Base-by-base conservation (phyloP, 441 rosid species). In the Dalechampia spathulata region DNA sequence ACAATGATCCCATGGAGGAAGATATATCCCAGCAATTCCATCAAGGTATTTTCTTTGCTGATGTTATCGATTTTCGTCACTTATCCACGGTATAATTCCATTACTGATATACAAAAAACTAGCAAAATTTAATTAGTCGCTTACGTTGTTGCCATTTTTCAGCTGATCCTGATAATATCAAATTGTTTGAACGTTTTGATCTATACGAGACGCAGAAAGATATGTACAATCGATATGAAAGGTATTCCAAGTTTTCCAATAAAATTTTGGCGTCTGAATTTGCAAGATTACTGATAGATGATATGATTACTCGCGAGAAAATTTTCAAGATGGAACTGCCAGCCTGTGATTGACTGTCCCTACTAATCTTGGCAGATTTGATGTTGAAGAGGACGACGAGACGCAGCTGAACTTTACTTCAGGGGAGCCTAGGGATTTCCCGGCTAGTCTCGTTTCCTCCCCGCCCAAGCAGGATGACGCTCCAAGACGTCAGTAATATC, bases 151-250 rank as follows among this genome's bases (percentile, higher is more conserved):
- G 17, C 49, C 45, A 21, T 62, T 38, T 68, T 57, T 56, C 82
- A 92, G 99, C 81, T 68, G 83, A 83, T 73, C 83, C 77, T 11
- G 87, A 79, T 0, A 76, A 83, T 57, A 92, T 92, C 68, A 92
- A 90, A 54, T 69, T 92, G 67, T 65, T 55, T 21, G 96, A 85
- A 52, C 72, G 61, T 63, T 81, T 78, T 71, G 83, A 81, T 73
- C 73, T 75, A 14, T 82, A 44, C 60, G 88, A 82, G 77, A 50
- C 73, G 14, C 63, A 72, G 49, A 64, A 68, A 40, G 76, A 79
- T 27, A 66, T 61, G 1, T 78, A 68, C 60, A 73, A 82, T 63
- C 87, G 69, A 53, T 89, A 72, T 72, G 97, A 86, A 64, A 85
- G 96, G 99, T 92, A 55, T 22, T 46, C 70, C 45, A 57, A 21